phyloP scores from a whole-genome alignment of 495 filamentous ascomycete genomes.

The Ramalina intermedia region DNA sequence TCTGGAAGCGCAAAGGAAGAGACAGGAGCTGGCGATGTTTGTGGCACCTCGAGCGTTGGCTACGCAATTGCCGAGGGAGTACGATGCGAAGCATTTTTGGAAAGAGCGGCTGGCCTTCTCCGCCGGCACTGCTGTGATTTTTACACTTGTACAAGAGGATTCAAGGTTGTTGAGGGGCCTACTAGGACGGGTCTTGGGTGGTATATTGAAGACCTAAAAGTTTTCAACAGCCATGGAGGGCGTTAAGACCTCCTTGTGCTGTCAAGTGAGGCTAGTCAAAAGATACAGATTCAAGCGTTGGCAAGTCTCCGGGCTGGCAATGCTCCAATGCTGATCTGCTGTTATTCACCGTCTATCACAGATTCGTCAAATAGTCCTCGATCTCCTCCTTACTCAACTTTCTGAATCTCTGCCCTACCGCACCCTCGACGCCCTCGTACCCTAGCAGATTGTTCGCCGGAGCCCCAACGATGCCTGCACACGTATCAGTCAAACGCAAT shows the following conservation, averaged over 20 bases:
- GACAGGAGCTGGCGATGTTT: slow-evolving; percentile 73
- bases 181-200: slow-evolving; percentile 32
- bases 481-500: slow-evolving; percentile 13
- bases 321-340: background rate
- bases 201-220: background rate
- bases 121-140: slow-evolving; percentile 56
- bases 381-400: slow-evolving; percentile 96
- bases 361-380: slow-evolving; percentile 95
- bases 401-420: slow-evolving; percentile 81
- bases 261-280: background rate
- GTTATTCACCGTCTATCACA: slow-evolving; percentile 36
- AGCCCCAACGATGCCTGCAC: slow-evolving; percentile 76
- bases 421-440: slow-evolving; percentile 80
- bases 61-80: slow-evolving; percentile 60
- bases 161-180: slow-evolving; percentile 56
- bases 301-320: background rate
- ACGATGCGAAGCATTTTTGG: slow-evolving; percentile 56
- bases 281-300: background rate
- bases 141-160: slow-evolving; percentile 55
- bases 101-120: slow-evolving; percentile 64
- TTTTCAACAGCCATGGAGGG: too few species aligned
- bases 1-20: slow-evolving; percentile 49
- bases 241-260: too few species aligned
- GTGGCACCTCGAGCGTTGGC: slow-evolving; percentile 74
- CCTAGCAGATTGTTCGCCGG: slow-evolving; percentile 87